Evolutionary conservation across 2,329 filamentous ascomycete genomes (phyloP).

Genomic region (Dothistroma septosporum): DNA sequence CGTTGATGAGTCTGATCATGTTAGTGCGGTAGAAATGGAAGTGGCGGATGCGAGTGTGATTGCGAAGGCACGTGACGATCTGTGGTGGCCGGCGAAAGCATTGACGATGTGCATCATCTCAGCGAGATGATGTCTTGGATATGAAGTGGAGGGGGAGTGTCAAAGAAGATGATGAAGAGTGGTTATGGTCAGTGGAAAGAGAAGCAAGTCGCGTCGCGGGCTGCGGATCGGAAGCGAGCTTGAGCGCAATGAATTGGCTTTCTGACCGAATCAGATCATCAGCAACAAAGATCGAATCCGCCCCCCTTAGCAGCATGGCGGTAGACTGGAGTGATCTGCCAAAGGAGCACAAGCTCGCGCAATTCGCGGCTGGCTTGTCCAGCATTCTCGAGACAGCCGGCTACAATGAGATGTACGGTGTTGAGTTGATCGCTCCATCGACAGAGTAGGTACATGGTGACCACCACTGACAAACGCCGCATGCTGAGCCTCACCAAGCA

Average conservation of each 20-base stretch:
- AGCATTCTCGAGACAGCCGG: constrained; percentile 54
- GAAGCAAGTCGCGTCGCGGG: not conserved
- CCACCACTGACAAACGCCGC: not conserved
- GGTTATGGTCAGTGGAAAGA: not conserved
- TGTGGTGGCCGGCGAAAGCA: not conserved
- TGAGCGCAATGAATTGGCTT: too few species aligned
- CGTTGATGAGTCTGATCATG: constrained; percentile 1
- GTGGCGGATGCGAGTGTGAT: not conserved
- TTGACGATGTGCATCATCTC: not conserved
- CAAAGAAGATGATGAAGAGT: not conserved
- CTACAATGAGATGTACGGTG: constrained; percentile 82
- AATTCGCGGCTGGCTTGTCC: constrained; percentile 56
- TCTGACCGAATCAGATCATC: not conserved
- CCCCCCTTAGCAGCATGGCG: constrained; percentile 6
- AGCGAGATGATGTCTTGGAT: not conserved
- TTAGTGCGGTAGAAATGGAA: not conserved
- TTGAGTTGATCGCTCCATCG: constrained; percentile 52
- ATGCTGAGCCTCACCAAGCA: constrained; percentile 15
- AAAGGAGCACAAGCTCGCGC: constrained; percentile 23
- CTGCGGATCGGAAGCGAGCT: not conserved
- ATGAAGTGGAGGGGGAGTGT: too few species aligned
- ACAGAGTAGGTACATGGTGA: constrained; percentile 11
- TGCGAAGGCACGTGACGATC: not conserved
- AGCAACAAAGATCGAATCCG: not conserved
- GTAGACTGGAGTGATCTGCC: constrained; percentile 26